Conservation (phyloP, 139 green algal genomes). For the Picochlorum sp. region DNA sequence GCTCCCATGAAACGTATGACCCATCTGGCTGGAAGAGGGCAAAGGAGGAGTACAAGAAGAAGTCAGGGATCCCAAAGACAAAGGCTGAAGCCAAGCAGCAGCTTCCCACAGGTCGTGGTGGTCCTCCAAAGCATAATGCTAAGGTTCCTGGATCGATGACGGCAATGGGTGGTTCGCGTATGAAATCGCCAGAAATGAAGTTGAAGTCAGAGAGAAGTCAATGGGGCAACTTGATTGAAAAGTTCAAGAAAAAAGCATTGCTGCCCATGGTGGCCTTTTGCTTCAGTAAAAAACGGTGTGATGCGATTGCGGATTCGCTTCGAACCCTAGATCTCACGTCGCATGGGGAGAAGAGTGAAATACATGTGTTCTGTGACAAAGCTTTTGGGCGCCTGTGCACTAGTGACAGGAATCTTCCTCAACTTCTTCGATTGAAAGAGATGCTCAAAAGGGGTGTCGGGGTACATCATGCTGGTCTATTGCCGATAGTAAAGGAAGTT, state of each 20-base stretch:
- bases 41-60: constrained; percentile 7
- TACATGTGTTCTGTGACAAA: constrained; percentile 43
- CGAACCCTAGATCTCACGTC: constrained; percentile 64
- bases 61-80: constrained; percentile 40
- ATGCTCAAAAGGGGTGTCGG: constrained; percentile 82
- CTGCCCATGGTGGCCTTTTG: constrained; percentile 79
- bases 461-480: constrained; percentile 91
- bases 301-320: constrained; percentile 36
- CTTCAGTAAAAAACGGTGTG: constrained; percentile 82
- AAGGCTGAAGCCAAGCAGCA: constrained; percentile 34
- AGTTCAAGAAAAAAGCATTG: constrained; percentile 60
- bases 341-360: constrained; percentile 61
- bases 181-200: constrained; percentile 15
- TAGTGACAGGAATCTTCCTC: constrained; percentile 67
- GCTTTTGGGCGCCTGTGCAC: constrained; percentile 56
- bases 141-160: constrained; percentile 11
- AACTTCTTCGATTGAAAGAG: constrained; percentile 76
- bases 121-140: constrained; percentile 12
- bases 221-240: constrained; percentile 53
- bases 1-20: constrained; percentile 13
- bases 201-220: constrained; percentile 47
- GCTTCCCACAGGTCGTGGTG: constrained; percentile 43
- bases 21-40: constrained; percentile 27
- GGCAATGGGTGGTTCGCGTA: constrained; percentile 2
- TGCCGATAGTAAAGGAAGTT: constrained; percentile 96